A percentile compares a stretch with the other conserved stretches of the same genome.
Evolutionary conservation across 495 filamentous ascomycete genomes (phyloP).

Genomic region (Hypoxylon intermedium): DNA sequence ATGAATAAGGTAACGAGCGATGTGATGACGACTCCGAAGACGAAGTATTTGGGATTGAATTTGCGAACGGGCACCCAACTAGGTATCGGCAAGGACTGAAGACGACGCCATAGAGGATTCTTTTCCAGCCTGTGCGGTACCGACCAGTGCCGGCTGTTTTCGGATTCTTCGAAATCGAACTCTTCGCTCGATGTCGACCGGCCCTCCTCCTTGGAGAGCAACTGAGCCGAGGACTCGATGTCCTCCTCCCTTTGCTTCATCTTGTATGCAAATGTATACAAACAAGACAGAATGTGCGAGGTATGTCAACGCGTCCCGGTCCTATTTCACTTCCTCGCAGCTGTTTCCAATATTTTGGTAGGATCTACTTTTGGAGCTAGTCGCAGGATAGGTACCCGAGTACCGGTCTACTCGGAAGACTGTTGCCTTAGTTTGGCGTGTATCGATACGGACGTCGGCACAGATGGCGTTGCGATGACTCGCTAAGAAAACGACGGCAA

Average conservation of each 20-base stretch:
- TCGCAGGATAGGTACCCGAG: too few relatives aligned
- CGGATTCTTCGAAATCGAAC: conserved; percentile 34
- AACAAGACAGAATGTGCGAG: neutral
- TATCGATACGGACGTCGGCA: neutral
- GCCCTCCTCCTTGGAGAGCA: conserved; percentile 32
- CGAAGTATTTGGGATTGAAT: conserved; percentile 33
- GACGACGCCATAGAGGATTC: conserved; percentile 31
- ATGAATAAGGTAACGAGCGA: conserved; percentile 34
- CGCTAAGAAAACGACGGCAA: too few relatives aligned
- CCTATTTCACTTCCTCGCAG: neutral
- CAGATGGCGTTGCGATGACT: neutral
- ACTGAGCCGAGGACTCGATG: conserved; percentile 37
- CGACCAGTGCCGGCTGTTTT: conserved; percentile 24
- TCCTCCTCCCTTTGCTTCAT: conserved; percentile 37
- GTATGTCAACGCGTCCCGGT: conserved; percentile 1
- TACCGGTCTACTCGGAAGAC: neutral
- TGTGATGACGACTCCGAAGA: conserved; percentile 27
- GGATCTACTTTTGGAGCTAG: neutral
- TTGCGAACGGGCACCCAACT: conserved; percentile 36
- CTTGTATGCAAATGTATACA: conserved; percentile 1
- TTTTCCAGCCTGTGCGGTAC: conserved; percentile 9
- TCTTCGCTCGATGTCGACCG: conserved; percentile 31
- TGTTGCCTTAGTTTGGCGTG: too few relatives aligned
- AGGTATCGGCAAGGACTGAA: conserved; percentile 31
- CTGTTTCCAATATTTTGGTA: neutral